These are phyloP conservation scores for Selaginella moellendorffii DNA, from an alignment of 75 land plant genomes.

Conservation along the genomic window DNA sequence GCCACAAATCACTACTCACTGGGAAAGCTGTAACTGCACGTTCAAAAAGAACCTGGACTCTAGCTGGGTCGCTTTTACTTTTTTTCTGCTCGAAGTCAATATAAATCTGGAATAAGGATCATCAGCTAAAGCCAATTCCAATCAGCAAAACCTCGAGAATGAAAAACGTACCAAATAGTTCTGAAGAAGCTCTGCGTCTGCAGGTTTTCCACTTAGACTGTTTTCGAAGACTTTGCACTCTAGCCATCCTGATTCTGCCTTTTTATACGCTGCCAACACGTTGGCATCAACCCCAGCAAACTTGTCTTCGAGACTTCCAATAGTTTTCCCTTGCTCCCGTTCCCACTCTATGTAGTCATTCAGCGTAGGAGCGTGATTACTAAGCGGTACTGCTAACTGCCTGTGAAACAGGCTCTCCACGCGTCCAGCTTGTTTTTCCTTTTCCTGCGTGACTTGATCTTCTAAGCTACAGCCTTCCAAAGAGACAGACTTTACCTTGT, in stretches of 20 bases:
- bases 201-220: slow-evolving; percentile 30
- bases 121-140: no score
- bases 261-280: slow-evolving; percentile 50
- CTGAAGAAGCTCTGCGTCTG: slow-evolving; percentile 56
- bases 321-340: slow-evolving; percentile 40
- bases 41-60: slow-evolving; percentile 80
- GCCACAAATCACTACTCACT: slow-evolving; percentile 74
- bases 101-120: slow-evolving; percentile 51
- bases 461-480: not conserved
- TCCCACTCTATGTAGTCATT: slow-evolving; percentile 74
- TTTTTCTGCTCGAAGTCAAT: slow-evolving; percentile 48
- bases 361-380: slow-evolving; percentile 34
- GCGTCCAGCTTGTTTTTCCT: slow-evolving; percentile 46
- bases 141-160: no score
- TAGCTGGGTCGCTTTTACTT: slow-evolving; percentile 74
- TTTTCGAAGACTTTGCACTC: slow-evolving; percentile 49
- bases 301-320: slow-evolving; percentile 28
- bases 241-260: slow-evolving; percentile 56
- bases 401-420: slow-evolving; percentile 65
- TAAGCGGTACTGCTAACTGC: slow-evolving; percentile 61
- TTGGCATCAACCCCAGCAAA: slow-evolving; percentile 43
- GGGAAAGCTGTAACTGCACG: slow-evolving; percentile 85
- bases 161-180: slow-evolving; percentile 60
- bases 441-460: slow-evolving; percentile 31
- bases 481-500: slow-evolving; percentile 32